These are phyloP conservation scores for Botrytis hyacinthi DNA, from an alignment of 2,329 filamentous ascomycete genomes.

Conservation along the genomic window DNA sequence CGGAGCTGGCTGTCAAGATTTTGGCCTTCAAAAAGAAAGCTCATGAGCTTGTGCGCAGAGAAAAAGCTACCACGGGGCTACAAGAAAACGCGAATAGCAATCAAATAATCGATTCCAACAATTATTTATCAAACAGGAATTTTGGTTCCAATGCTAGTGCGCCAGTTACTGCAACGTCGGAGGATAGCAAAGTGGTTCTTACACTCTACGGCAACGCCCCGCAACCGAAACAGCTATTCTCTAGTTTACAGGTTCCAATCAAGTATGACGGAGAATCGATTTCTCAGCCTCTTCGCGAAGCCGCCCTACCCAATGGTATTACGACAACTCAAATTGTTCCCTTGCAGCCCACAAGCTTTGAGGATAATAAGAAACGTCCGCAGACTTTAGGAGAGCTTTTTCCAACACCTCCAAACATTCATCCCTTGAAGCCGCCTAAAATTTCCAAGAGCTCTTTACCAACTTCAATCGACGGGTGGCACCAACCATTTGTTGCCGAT, in stretches of 20 bases:
- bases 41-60: constrained; percentile 60
- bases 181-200: constrained; percentile 60
- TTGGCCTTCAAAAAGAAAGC: constrained; percentile 59
- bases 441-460: constrained; percentile 67
- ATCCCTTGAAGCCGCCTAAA: constrained; percentile 68
- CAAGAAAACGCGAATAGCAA: constrained; percentile 38
- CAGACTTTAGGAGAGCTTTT: constrained; percentile 73
- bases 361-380: constrained; percentile 51
- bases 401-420: constrained; percentile 62
- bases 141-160: constrained; percentile 26
- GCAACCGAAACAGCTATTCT: constrained; percentile 76
- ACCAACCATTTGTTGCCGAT: constrained; percentile 39
- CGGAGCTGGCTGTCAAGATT: constrained; percentile 33
- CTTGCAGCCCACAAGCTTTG: constrained; percentile 42
- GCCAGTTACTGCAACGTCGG: constrained; percentile 40
- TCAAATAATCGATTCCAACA: constrained; percentile 17
- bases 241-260: constrained; percentile 66
- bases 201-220: constrained; percentile 75
- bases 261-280: constrained; percentile 40
- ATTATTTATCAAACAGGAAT: constrained; percentile 26
- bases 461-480: constrained; percentile 49
- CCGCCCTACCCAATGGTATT: constrained; percentile 71
- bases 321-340: constrained; percentile 65
- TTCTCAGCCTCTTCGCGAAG: constrained; percentile 55
- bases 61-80: constrained; percentile 52